Evolutionary conservation across 2,329 filamentous ascomycete genomes (phyloP).

Genomic region (Penicillium fuscoglaucum): DNA sequence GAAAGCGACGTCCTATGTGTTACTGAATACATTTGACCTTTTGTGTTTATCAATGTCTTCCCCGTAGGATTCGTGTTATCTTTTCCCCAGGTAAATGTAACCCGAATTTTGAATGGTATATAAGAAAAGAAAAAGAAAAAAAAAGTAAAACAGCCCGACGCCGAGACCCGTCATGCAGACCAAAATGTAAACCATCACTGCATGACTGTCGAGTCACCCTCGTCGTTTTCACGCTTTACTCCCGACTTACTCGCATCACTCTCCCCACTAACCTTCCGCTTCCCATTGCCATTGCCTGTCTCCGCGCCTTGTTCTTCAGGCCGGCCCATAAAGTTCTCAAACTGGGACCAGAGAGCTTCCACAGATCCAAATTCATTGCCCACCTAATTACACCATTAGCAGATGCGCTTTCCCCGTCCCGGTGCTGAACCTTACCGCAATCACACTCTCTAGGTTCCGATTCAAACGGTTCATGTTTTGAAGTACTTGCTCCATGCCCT

Average conservation of each 20-base stretch:
- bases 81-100: background rate
- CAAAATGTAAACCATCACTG: conserved; percentile 10
- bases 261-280: conserved; percentile 30
- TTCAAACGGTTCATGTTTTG: conserved; percentile 96
- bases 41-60: conserved; percentile 12
- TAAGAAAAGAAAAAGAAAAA: conserved; percentile 8
- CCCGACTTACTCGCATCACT: conserved; percentile 24
- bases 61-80: background rate
- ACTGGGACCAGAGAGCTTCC: conserved; percentile 94
- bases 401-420: background rate
- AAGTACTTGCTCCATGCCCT: conserved; percentile 82
- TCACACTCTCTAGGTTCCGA: conserved; percentile 84
- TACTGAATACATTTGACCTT: conserved; percentile 23
- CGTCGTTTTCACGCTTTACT: conserved; percentile 16
- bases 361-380: conserved; percentile 98
- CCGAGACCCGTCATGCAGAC: conserved; percentile 5
- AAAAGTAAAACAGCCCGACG: conserved; percentile 3
- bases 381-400: conserved; percentile 55
- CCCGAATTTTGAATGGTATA: conserved; percentile 12
- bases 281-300: conserved; percentile 28
- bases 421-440: conserved; percentile 61
- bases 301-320: conserved; percentile 49
- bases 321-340: conserved; percentile 92
- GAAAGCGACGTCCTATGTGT: conserved; percentile 27
- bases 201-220: conserved; percentile 13